A percentile compares a stretch with the other conserved stretches of the same genome.
These are phyloP conservation scores for Penicillium sp. DNA, from an alignment of 2,329 filamentous ascomycete species.

Conservation along the genomic window DNA sequence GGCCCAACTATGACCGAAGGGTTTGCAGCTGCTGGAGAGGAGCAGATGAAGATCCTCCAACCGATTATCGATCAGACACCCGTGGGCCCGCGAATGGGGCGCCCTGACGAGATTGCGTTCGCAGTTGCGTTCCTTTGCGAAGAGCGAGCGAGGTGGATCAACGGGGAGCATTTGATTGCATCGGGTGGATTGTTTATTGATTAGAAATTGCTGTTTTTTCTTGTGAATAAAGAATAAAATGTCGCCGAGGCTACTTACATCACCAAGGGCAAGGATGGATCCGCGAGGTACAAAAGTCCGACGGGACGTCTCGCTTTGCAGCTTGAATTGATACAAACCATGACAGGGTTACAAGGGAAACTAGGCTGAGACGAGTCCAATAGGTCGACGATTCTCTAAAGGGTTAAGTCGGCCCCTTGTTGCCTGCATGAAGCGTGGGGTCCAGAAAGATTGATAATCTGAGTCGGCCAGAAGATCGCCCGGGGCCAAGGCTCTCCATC, in stretches of 20 bases:
- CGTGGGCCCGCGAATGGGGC: slow-evolving; percentile 46
- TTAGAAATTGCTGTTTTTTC: not conserved
- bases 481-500: not conserved
- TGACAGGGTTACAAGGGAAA: not conserved
- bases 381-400: too few species aligned
- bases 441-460: not conserved
- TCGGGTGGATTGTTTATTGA: slow-evolving; percentile 37
- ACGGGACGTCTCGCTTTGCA: not conserved
- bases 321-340: not conserved
- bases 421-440: not conserved
- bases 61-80: slow-evolving; percentile 49
- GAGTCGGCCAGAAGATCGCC: not conserved
- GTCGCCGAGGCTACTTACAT: not conserved
- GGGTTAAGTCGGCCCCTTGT: not conserved
- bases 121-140: slow-evolving; percentile 51
- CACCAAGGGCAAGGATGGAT: not conserved
- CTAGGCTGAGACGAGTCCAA: not conserved
- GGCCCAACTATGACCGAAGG: slow-evolving; percentile 48
- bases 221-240: not conserved
- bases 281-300: not conserved
- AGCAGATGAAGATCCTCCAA: slow-evolving; percentile 46
- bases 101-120: slow-evolving; percentile 51
- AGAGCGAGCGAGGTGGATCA: slow-evolving; percentile 51
- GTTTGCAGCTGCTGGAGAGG: slow-evolving; percentile 39
- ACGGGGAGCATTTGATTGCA: slow-evolving; percentile 44